These are phyloP conservation scores for Hydrangea macrophylla DNA, from an alignment of 148 eudicot species.

Conservation along the genomic window DNA sequence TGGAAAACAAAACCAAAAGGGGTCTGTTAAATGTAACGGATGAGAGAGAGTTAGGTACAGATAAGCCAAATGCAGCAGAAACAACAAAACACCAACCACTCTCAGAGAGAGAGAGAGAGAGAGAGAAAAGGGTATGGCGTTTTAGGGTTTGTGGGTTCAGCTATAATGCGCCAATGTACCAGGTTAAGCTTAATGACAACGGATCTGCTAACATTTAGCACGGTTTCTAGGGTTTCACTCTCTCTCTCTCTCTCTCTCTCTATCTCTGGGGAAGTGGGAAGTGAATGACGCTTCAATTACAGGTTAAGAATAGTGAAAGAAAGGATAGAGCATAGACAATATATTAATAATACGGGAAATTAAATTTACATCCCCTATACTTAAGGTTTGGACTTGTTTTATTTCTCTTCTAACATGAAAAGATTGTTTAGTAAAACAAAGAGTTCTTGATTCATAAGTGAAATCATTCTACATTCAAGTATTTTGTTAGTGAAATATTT, in stretches of 20 bases:
- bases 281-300: conserved; percentile 9
- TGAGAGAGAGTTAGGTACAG: conserved; percentile 13
- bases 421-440: too few species aligned
- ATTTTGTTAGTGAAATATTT: too few species aligned
- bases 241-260: neutral
- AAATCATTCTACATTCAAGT: too few species aligned
- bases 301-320: neutral
- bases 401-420: too few species aligned
- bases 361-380: too few species aligned
- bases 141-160: conserved; percentile 17
- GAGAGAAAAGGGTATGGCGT: neutral
- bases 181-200: neutral
- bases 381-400: too few species aligned
- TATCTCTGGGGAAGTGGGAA: neutral
- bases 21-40: conserved; percentile 17
- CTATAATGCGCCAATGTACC: conserved; percentile 23
- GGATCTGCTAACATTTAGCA: conserved; percentile 17
- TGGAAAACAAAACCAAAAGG: neutral
- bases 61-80: conserved; percentile 18
- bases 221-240: conserved; percentile 11
- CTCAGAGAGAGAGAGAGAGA: neutral
- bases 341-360: too few species aligned
- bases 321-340: too few species aligned
- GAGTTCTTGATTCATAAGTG: too few species aligned
- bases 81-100: conserved; percentile 10